Evolutionary conservation across 371 early-diverging fungal species (phyloP), one percentile per base, ranked within the genome.

Genomic region (Lichtheimia ornata): DNA sequence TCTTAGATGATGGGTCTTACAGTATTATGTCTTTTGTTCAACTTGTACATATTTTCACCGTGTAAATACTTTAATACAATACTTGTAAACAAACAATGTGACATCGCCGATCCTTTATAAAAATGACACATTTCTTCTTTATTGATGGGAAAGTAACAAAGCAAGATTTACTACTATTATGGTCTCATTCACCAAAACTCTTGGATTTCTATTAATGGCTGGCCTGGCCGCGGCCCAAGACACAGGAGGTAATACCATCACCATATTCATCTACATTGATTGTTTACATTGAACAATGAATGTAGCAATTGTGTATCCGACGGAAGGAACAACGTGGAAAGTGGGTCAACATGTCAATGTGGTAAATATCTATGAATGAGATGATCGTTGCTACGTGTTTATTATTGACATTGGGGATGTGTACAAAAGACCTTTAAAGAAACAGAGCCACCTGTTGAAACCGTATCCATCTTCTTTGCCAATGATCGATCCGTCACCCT

Each of bases 311-410:
- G 12, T 66, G 17, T 78, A 58, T 44, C 79, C 79, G 25, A 58
- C 49, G 11, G 22, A 44, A 15, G 58, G 66, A 53, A 63, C 64
- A 3, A 71, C 67, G 12, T 76, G 77, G 77, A 58, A 65, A 53
- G 70, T 76, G 15, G 76, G 76, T 9, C 58, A 76, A 28, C 53
- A 63, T 40, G 76, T 73, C 40, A 68, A 69, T 59, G 76, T 76
- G 44, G 65, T 69, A 62, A 27, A 55, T 49, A 6, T n/a, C n/a
- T 13, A 22, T 7, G 41, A 6, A 49, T 30, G 25, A 13, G 30
- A 28, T 13, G 55, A 22, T n/a, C 24, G 1, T 40, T 24, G 15
- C 22, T 43, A 2, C 22, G 2, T 22, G 22, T 40, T 18, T 55
- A 30, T 22, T 56, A 25, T 25, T 22, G 7, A 51, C 17, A 28